These are phyloP conservation scores for Fusarium sp. DNA, from an alignment of 2,329 filamentous ascomycete genomes.

Conservation along the genomic window DNA sequence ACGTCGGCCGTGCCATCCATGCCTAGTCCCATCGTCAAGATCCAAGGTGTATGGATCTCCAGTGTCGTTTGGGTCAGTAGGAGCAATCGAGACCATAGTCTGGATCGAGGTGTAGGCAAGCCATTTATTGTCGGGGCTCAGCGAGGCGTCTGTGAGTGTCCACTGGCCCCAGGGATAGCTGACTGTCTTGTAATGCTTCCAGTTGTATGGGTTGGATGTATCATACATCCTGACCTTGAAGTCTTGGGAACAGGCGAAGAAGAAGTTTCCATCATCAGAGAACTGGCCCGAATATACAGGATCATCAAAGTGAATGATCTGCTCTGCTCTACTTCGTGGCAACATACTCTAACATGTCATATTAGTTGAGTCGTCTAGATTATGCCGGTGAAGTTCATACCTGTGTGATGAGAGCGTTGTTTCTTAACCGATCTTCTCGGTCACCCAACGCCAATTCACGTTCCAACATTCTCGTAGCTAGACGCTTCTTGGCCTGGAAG, in stretches of 20 bases:
- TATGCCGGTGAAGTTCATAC: conserved; percentile 51
- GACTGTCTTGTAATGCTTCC: conserved; percentile 95
- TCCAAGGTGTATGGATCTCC: conserved; percentile 86
- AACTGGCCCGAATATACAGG: conserved; percentile 97
- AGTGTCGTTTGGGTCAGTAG: conserved; percentile 85
- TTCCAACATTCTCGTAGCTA: conserved; percentile 80
- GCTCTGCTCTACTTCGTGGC: conserved; percentile 81
- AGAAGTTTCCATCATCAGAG: conserved; percentile 96
- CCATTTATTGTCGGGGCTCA: conserved; percentile 92
- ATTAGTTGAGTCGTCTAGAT: conserved; percentile 15
- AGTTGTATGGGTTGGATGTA: conserved; percentile 93
- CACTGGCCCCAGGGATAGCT: conserved; percentile 88
- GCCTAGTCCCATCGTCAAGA: conserved; percentile 57
- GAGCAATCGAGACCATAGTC: conserved; percentile 84
- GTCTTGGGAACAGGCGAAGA: conserved; percentile 91
- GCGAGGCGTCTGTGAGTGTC: conserved; percentile 93
- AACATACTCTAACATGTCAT: conserved; percentile 71
- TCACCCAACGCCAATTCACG: conserved; percentile 82
- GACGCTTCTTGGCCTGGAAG: conserved; percentile 65
- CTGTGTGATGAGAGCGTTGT: conserved; percentile 75
- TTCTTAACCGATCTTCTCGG: conserved; percentile 69
- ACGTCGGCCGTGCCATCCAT: conserved; percentile 45
- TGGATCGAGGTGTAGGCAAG: conserved; percentile 93
- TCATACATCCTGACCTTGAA: conserved; percentile 98
- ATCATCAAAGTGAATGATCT: conserved; percentile 86